Base-by-base conservation (phyloP, 371 early-diverging fungal genomes). In the Mucor piriformis region DNA sequence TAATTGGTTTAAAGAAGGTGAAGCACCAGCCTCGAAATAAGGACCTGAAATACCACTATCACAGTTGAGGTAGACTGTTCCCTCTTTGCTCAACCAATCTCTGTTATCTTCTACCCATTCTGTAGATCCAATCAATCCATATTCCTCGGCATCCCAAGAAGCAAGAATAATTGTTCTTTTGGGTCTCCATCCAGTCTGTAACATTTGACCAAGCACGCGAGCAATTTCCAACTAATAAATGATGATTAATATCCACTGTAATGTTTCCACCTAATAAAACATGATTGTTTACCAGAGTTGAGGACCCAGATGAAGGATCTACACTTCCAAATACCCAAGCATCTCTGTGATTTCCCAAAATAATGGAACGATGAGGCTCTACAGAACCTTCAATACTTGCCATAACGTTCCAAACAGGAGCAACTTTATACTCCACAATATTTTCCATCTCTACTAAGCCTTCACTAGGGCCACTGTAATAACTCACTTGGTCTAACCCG, bases 71-170 rank as follows among this genome's bases (percentile, higher is more conserved):
- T 89, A 89, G 1, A 82, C 85, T 20, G 83, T 71, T 6, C 72
- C 85, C 42, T 82, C 73, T 12, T 78, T 72, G 46, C 70, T 72
- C 1, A 89, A 69, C 83, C 82, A 81, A 25, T 74, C 76, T 23
- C 72, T 64, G 38, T 86, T 69, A 37, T 87, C 84, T 61, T 89
- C 89, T 0, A 87, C 89, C 85, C 85, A 89, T 66, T 89, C 89
- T 3, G 89, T 89, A 7, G 87, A 86, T 5, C 89, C 89, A 33
- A 87, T 64, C 13, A 81, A 57, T 10, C 88, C 86, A 64, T 88
- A 88, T 64, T 85, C 88, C 52, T 86, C 86, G 13, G 79, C 89
- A 66, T 89, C 89, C 89, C 89, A 89, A 27, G 85, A 85, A 16
- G 85, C 87, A 18, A 89, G 55, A 5, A 86, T 57, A 25, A 89